A percentile compares a stretch with the other conserved stretches of the same genome.
phyloP scores from a whole-genome alignment of 345 rosid genomes.

The Chamaenerion angustifolium region DNA sequence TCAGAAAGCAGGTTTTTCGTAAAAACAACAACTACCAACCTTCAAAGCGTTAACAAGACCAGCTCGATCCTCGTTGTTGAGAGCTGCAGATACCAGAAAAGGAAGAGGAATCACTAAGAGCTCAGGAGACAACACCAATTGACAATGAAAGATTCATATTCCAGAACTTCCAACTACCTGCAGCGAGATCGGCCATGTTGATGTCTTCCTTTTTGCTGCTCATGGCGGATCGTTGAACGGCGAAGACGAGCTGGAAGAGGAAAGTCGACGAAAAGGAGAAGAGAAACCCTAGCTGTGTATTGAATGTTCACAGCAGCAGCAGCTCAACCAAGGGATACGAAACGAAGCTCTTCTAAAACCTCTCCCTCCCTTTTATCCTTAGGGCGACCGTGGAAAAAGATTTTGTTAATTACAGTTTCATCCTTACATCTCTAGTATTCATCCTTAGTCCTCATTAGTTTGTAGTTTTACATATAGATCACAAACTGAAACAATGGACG shows the following conservation, averaged over 20 bases:
- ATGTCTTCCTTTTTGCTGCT: conserved; percentile 50
- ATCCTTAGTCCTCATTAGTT: too few species aligned
- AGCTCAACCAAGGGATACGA: too few species aligned
- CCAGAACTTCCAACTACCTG: conserved; percentile 24
- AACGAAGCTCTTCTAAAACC: too few species aligned
- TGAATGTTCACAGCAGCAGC: too few species aligned
- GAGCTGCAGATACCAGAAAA: conserved; percentile 26
- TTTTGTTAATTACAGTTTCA: too few species aligned
- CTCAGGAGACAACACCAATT: not conserved
- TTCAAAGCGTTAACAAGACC: conserved; percentile 71
- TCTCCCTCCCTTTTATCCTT: too few species aligned
- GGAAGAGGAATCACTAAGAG: not conserved
- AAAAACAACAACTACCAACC: conserved; percentile 31
- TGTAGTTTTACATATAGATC: too few species aligned
- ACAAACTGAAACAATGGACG: too few species aligned
- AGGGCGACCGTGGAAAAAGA: too few species aligned
- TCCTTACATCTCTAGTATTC: too few species aligned
- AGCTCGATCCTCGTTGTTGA: conserved; percentile 55
- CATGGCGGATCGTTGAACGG: conserved; percentile 22
- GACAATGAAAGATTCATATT: not conserved
- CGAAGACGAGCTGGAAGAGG: not conserved
- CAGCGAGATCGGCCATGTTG: conserved; percentile 57
- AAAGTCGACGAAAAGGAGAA: too few species aligned
- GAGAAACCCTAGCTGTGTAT: too few species aligned
- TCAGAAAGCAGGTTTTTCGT: not conserved